Base-by-base conservation (phyloP, 495 filamentous ascomycete genomes). In the Aspergillus funiculosus region DNA sequence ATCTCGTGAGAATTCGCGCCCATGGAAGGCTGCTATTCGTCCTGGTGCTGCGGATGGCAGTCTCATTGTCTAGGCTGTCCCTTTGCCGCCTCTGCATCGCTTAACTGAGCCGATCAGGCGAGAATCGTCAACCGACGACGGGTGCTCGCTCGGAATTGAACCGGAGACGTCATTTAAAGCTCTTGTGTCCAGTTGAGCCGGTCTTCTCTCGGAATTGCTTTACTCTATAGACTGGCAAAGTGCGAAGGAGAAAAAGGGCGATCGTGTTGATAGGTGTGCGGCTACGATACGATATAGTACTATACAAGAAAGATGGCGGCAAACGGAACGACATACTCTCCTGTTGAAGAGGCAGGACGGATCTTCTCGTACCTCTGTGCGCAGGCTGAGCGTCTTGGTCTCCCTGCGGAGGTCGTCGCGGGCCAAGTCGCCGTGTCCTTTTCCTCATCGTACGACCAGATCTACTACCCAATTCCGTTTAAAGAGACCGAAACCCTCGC, bases 401-500 rank as follows among this genome's bases (percentile, higher is more conserved):
- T 74, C 10, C 71, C 71, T 8, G 18, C 54, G 0, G 60, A 62
- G 18, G 64, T 73, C 7, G 50, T 57, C 5, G 58, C 56, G 4
- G 62, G 60, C 26, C 64, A 62, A 28, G 59, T 66, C 28, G 52
- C 57, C 4, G 71, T 74, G 3, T 62, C 61, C 0, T 71, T 74
- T 51, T 58, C 60, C 10, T 63, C 71, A 10, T 59, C 59, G 14
- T 60, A 68, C 18, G 62, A 74, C 50, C 52, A 64, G 37, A 61
- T 72, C 20, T 74, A 72, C 47, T 73, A 83, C 36, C 83, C 85
- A 0, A 81, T 77, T 45, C 83, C 83, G 6, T 72, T 87, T 53
- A 85, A 81, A 54, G 82, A 87, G 59, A 82, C 82, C 8, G 81
- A 87, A 54, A 78, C 78, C 0, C 66, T 75, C 4, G 77, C 80